A percentile compares a stretch with the other conserved stretches of the same genome.
These are phyloP conservation scores for Metschnikowia shivogae DNA, from an alignment of 805 yeast genomes.

Conservation along the genomic window DNA sequence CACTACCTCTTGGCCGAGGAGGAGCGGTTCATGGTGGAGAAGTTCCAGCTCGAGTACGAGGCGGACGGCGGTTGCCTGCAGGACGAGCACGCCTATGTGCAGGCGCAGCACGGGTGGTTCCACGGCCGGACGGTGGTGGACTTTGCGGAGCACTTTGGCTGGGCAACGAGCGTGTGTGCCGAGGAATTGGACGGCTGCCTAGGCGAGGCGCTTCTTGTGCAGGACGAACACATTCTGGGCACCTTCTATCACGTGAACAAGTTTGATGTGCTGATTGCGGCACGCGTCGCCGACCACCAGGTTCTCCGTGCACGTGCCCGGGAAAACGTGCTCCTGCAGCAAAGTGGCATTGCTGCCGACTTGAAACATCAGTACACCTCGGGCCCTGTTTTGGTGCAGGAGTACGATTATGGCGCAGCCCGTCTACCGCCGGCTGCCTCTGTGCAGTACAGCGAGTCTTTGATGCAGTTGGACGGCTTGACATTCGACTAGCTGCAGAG, in stretches of 20 bases:
- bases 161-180: conserved; percentile 62
- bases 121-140: conserved; percentile 37
- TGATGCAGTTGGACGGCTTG: not conserved
- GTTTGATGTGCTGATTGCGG: conserved; percentile 9
- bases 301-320: conserved; percentile 5
- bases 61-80: conserved; percentile 11
- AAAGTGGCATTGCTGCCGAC: conserved; percentile 7
- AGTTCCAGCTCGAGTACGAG: conserved; percentile 22
- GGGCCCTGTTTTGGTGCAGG: conserved; percentile 6
- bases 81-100: conserved; percentile 6
- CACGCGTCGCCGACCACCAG: conserved; percentile 7
- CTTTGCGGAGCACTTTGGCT: conserved; percentile 48
- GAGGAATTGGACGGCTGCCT: conserved; percentile 63
- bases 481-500: not conserved
- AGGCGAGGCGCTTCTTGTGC: conserved; percentile 51
- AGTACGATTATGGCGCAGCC: conserved; percentile 9
- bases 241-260: conserved; percentile 55
- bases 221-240: conserved; percentile 69
- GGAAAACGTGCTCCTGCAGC: conserved; percentile 10
- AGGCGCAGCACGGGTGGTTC: conserved; percentile 20
- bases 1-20: conserved; percentile 24
- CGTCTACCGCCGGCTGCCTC: not conserved
- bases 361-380: conserved; percentile 6
- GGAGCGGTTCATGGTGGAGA: conserved; percentile 21
- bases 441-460: not conserved